A percentile compares a stretch with the other conserved stretches of the same genome.
Evolutionary conservation across 2,329 filamentous ascomycete genomes (phyloP).

Genomic region (Pleoardoris graminearum): DNA sequence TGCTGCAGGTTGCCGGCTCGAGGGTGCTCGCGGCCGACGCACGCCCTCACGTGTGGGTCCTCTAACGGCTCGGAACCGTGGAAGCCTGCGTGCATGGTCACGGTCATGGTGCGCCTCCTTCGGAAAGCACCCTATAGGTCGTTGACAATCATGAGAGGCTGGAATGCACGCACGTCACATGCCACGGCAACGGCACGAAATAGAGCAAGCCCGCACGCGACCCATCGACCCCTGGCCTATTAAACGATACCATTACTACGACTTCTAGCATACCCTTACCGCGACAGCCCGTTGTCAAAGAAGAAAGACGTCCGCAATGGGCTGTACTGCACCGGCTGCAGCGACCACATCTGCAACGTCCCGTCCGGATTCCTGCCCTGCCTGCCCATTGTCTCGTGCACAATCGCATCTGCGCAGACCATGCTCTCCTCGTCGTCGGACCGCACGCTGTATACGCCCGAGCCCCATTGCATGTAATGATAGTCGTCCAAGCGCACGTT

Average conservation of each 20-base stretch:
- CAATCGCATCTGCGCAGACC: slow-evolving; percentile 24
- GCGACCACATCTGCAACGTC: slow-evolving; percentile 14
- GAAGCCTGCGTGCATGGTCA: background rate
- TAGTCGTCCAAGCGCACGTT: slow-evolving; percentile 18
- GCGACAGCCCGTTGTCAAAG: slow-evolving; percentile 2
- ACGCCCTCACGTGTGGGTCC: slow-evolving; percentile 6
- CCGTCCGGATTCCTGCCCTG: slow-evolving; percentile 24
- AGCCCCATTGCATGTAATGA: slow-evolving; percentile 15
- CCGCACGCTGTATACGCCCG: slow-evolving; percentile 7
- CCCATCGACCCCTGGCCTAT: background rate
- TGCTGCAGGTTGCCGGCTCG: background rate
- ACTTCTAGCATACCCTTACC: background rate
- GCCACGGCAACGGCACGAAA: too few relatives aligned
- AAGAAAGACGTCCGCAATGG: slow-evolving; percentile 20
- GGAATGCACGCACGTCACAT: background rate
- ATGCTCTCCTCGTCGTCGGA: slow-evolving; percentile 25
- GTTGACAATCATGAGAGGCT: too few relatives aligned
- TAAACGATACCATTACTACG: background rate
- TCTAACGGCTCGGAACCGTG: background rate
- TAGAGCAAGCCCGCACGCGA: background rate
- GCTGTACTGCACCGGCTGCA: slow-evolving; percentile 21
- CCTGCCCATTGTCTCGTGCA: slow-evolving; percentile 15
- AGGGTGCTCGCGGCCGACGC: background rate
- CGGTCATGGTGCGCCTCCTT: too few relatives aligned
- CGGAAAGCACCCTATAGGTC: background rate